Conservation (phyloP, 179 eudicot genomes). For the Carnegiea gigantea region DNA sequence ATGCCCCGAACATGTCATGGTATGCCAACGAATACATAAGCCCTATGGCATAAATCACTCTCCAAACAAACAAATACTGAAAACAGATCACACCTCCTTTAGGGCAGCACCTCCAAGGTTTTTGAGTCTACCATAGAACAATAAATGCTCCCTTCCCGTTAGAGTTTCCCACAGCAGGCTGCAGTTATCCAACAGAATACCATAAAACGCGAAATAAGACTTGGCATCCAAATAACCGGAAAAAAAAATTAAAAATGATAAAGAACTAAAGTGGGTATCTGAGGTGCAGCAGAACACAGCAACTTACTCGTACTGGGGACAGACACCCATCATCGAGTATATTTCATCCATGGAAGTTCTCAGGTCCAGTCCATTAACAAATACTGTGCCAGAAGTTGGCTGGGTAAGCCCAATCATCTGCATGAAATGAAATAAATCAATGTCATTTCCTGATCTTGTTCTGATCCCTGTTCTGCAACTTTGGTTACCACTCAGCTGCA, state of each 20-base stretch:
- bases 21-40: not conserved
- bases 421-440: slow-evolving; percentile 10
- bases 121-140: slow-evolving; percentile 85
- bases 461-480: no score
- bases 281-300: not conserved
- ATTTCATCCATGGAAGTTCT: slow-evolving; percentile 56
- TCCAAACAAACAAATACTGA: slow-evolving; percentile 4
- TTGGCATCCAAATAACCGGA: not conserved
- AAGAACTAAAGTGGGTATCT: not conserved
- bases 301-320: slow-evolving; percentile 91
- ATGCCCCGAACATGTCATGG: not conserved
- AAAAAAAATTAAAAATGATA: not conserved
- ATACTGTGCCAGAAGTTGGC: slow-evolving; percentile 78
- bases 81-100: slow-evolving; percentile 40
- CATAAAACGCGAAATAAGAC: not conserved
- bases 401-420: slow-evolving; percentile 79
- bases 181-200: slow-evolving; percentile 7
- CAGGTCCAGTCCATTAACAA: slow-evolving; percentile 66
- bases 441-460: not conserved
- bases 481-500: no score
- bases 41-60: not conserved
- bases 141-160: slow-evolving; percentile 73
- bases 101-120: slow-evolving; percentile 65
- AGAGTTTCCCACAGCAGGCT: slow-evolving; percentile 80
- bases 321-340: slow-evolving; percentile 79